Percentiles rank a stretch among this genome's conserved stretches.
Evolutionary conservation across 2,329 filamentous ascomycete species (phyloP).

Genomic region (Xylaria sp.): DNA sequence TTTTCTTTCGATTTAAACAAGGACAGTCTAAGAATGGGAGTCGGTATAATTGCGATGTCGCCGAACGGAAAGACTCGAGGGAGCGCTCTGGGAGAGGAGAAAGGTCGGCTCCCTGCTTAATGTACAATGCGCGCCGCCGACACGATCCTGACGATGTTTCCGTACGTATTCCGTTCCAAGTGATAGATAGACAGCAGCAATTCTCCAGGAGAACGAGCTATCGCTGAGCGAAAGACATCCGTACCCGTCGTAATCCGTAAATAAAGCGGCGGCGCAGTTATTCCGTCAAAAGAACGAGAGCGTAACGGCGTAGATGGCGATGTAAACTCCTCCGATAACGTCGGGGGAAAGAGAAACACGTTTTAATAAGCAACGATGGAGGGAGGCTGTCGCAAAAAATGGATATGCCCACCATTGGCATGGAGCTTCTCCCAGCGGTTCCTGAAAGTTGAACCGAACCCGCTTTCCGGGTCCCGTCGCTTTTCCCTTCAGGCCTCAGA

Average conservation of each 20-base stretch:
- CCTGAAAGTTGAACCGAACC: neutral
- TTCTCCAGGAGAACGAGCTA: neutral
- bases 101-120: neutral
- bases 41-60: neutral
- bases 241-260: neutral
- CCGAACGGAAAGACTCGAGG: neutral
- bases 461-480: neutral
- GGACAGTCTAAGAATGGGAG: neutral
- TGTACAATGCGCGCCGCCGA: neutral
- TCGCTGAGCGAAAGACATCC: neutral
- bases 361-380: neutral
- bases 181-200: neutral
- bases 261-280: neutral
- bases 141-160: neutral
- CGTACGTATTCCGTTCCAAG: too few species aligned
- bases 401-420: neutral
- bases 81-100: neutral
- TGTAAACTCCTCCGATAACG: neutral
- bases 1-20: constrained; percentile 11
- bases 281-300: neutral
- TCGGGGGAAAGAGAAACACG: neutral
- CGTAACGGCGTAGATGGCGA: neutral
- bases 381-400: neutral
- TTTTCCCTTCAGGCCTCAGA: too few species aligned
- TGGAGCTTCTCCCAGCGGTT: neutral